Base-by-base conservation (phyloP, 495 filamentous ascomycete species). In the Staphylotrichum longicolle region DNA sequence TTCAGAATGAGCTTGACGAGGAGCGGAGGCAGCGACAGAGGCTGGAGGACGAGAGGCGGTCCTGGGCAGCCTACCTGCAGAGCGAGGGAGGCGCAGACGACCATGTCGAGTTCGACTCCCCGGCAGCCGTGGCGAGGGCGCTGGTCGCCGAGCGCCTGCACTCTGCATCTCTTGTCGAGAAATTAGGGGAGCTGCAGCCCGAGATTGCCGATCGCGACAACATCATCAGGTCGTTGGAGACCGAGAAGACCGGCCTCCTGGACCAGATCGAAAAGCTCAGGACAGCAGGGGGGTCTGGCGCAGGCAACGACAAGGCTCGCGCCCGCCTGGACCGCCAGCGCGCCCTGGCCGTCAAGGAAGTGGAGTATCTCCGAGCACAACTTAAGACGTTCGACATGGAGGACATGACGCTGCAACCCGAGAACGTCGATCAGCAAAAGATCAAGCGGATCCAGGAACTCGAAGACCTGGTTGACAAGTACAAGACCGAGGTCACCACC, bases 321-420 rank as follows among this genome's bases (percentile, higher is more conserved):
- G 80, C 92, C 30, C 77, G 84, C 7, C 60, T 83, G 1, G 93
- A 99, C 68, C 80, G 93, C 42, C 93, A 97, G 70, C 87, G 90
- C 59, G 84, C 83, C 7, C 82, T 98, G 4, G 91, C 91, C 5
- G 74, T 91, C 27, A 96, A 96, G 68, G 95, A 99, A 70, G 90
- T 95, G 7, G 91, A 97, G 63, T 94, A 93, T 70, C 81, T 99
- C 7, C 88, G 95, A 14, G 93, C 89, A 5, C 94, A 99, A 68
- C 77, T 97, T 30, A 95, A 96, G 71, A 88, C 88, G 0, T 96
- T 93, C 59, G 93, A 96, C 62, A 83, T 86, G 32, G 95, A 98
- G 74, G 93, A 97, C 70, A 80, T 82, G 46, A 93, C 91, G 2
- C 88, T 96, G 76, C 85, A 93, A 58, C 81, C 86, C 3, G 88